Percentiles rank a stretch among this genome's conserved stretches.
Evolutionary conservation across 129 eudicot genomes (phyloP).

Genomic region (Solidago caesia): DNA sequence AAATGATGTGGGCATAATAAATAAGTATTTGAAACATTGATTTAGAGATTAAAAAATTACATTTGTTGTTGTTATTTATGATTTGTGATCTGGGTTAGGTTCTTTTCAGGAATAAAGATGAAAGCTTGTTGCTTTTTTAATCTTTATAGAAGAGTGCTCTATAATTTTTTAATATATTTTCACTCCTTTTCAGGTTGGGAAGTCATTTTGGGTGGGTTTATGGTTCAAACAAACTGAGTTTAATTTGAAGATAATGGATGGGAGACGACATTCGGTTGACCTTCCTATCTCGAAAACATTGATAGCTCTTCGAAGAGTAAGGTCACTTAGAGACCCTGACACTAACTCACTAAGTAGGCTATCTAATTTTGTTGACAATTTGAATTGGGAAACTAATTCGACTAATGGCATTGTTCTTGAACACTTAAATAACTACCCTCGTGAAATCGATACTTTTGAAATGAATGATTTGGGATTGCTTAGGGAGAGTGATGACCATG

Average conservation of each 20-base stretch:
- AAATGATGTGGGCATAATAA: conserved; percentile 5
- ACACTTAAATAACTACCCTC: conserved; percentile 34
- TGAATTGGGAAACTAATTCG: conserved; percentile 84
- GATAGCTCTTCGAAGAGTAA: conserved; percentile 90
- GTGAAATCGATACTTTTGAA: conserved; percentile 21
- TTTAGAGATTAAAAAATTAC: not conserved
- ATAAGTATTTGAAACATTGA: not conserved
- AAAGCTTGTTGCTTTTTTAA: conserved; percentile 23
- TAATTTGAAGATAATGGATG: conserved; percentile 55
- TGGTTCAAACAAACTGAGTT: conserved; percentile 3
- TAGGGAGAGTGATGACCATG: conserved; percentile 37
- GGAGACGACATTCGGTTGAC: conserved; percentile 89
- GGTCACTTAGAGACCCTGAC: conserved; percentile 93
- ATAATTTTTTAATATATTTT: conserved; percentile 24
- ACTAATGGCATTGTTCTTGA: conserved; percentile 60
- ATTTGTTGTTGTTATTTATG: conserved; percentile 6
- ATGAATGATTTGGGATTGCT: conserved; percentile 34
- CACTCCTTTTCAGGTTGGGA: conserved; percentile 21
- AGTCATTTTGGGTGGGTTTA: conserved; percentile 28
- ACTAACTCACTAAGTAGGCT: conserved; percentile 77
- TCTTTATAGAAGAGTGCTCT: conserved; percentile 14
- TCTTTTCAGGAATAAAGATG: conserved; percentile 22
- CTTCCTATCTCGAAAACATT: conserved; percentile 77
- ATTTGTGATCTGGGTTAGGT: conserved; percentile 15
- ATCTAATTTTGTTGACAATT: conserved; percentile 55